Conservation (phyloP, 148 eudicot genomes). For the Spergularia bocconei region DNA sequence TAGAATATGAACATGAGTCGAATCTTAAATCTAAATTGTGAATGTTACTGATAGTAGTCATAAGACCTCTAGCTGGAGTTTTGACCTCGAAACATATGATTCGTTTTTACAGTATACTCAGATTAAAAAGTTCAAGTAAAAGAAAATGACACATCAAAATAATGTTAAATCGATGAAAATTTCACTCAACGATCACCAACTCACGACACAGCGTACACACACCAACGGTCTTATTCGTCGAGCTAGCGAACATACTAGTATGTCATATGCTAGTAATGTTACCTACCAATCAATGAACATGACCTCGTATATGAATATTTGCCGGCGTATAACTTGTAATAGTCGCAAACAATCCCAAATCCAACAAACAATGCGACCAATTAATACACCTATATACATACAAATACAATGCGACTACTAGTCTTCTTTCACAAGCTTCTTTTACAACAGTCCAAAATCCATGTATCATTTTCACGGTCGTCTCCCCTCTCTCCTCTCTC, state of each 20-base stretch:
- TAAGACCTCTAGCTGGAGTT: too few species aligned
- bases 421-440: not conserved
- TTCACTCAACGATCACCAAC: too few species aligned
- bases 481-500: not conserved
- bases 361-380: conserved; percentile 18
- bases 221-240: too few species aligned
- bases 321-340: not conserved
- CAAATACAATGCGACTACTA: not conserved
- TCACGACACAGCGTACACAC: too few species aligned
- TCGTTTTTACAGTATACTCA: not conserved
- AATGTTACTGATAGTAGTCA: too few species aligned
- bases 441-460: not conserved
- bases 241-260: too few species aligned
- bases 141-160: too few species aligned
- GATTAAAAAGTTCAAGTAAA: too few species aligned
- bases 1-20: too few species aligned
- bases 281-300: not conserved
- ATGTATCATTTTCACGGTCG: conserved; percentile 11
- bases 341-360: not conserved
- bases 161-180: too few species aligned
- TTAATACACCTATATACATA: conserved; percentile 5
- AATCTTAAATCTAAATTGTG: too few species aligned
- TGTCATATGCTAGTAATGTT: not conserved
- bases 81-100: too few species aligned
- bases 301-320: not conserved